These are phyloP conservation scores for Nakazawaea ishiwadae DNA, from an alignment of 805 yeast genomes.

Conservation along the genomic window DNA sequence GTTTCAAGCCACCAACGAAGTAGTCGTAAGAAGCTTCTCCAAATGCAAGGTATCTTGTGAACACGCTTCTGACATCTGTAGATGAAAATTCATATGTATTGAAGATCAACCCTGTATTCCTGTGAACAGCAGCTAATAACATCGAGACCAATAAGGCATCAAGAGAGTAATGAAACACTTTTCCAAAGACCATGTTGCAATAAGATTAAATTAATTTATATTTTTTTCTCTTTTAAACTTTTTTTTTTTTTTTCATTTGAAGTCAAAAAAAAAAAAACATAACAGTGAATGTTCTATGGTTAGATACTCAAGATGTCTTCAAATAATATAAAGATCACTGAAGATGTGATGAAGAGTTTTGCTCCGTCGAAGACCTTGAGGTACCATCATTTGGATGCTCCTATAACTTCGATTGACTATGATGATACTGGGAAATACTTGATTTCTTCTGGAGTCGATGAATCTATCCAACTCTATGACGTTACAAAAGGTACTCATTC, in stretches of 20 bases:
- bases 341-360: conserved; percentile 17
- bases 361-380: conserved; percentile 34
- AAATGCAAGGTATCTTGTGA: conserved; percentile 47
- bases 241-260: too few species aligned
- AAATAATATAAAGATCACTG: conserved; percentile 14
- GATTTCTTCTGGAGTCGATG: conserved; percentile 75
- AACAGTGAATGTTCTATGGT: neutral
- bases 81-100: conserved; percentile 43
- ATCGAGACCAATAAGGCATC: conserved; percentile 79
- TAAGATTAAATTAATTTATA: neutral
- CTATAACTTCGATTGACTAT: conserved; percentile 67
- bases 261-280: too few species aligned
- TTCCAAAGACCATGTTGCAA: conserved; percentile 41
- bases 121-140: conserved; percentile 79
- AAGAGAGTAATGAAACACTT: conserved; percentile 63
- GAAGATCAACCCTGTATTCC: conserved; percentile 69
- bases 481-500: conserved; percentile 58
- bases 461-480: conserved; percentile 81
- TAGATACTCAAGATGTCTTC: conserved; percentile 3
- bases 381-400: conserved; percentile 40
- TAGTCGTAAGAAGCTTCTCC: conserved; percentile 59
- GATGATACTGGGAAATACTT: conserved; percentile 81
- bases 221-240: neutral
- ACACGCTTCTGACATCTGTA: conserved; percentile 32
- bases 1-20: conserved; percentile 38